Evolutionary conservation across 306 rosid genomes (phyloP).

Genomic region (Rosa multiflora): DNA sequence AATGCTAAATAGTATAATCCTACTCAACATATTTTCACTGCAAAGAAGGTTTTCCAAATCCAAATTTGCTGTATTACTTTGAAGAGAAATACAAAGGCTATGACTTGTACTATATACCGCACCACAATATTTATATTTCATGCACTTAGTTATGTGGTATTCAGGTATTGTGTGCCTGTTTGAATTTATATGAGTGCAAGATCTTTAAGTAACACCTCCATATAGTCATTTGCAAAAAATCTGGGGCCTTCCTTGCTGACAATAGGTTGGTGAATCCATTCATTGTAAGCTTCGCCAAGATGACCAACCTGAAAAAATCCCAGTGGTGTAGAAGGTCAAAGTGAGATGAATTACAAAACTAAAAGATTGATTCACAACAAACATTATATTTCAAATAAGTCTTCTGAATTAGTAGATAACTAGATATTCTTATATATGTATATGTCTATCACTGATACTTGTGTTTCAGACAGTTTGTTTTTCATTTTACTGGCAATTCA

Average conservation of each 20-base stretch:
- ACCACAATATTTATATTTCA: background rate
- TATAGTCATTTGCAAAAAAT: slow-evolving; percentile 53
- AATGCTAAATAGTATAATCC: background rate
- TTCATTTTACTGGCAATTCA: too few species aligned
- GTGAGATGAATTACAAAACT: background rate
- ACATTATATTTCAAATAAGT: background rate
- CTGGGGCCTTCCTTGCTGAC: slow-evolving; percentile 90
- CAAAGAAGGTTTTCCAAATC: background rate
- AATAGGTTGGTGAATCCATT: slow-evolving; percentile 91
- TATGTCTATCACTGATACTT: background rate
- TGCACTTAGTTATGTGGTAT: background rate
- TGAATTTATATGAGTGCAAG: background rate
- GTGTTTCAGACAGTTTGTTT: background rate
- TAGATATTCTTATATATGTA: background rate
- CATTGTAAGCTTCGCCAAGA: slow-evolving; percentile 72
- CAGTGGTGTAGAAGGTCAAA: background rate
- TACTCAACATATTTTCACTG: background rate
- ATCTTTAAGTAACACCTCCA: slow-evolving; percentile 49
- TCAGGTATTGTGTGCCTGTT: background rate
- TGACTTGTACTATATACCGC: background rate
- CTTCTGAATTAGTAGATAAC: background rate
- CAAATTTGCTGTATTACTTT: background rate
- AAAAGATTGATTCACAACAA: background rate
- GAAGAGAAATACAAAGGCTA: background rate
- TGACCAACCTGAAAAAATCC: slow-evolving; percentile 65